phyloP scores from a whole-genome alignment of 2,329 filamentous ascomycete species.

The Fusarium irregulare region DNA sequence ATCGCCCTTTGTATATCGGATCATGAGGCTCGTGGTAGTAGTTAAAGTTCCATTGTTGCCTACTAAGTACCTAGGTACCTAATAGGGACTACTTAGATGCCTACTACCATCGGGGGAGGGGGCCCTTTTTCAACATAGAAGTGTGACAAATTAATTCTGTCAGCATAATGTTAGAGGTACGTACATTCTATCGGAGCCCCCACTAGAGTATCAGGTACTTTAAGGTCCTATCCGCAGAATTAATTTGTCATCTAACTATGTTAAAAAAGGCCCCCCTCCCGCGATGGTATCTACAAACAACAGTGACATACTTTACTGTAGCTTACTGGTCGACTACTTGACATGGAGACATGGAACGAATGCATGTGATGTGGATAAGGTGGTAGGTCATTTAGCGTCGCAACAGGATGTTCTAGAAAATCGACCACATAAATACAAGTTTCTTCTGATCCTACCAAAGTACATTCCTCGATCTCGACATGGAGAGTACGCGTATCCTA shows the following conservation, averaged over 20 bases:
- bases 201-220: no score
- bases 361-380: constrained; percentile 24
- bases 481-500: not conserved
- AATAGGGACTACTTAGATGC: not conserved
- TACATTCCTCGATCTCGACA: not conserved
- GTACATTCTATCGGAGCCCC: no score
- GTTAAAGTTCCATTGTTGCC: not conserved
- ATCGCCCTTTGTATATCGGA: not conserved
- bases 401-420: constrained; percentile 21
- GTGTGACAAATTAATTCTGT: no score
- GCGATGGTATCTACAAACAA: not conserved
- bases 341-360: constrained; percentile 1
- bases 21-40: not conserved
- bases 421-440: not conserved
- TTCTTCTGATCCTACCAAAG: not conserved
- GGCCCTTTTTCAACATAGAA: no score
- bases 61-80: no score
- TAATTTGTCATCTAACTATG: no score
- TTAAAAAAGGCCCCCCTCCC: no score
- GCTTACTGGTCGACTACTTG: constrained; percentile 7
- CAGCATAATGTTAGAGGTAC: no score
- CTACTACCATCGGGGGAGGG: not conserved
- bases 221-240: no score
- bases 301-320: not conserved
- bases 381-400: not conserved